Evolutionary conservation across 176 grass and related monocot genomes (phyloP), one percentile per base, ranked within the genome.

Genomic region (Saccharum spontaneum): DNA sequence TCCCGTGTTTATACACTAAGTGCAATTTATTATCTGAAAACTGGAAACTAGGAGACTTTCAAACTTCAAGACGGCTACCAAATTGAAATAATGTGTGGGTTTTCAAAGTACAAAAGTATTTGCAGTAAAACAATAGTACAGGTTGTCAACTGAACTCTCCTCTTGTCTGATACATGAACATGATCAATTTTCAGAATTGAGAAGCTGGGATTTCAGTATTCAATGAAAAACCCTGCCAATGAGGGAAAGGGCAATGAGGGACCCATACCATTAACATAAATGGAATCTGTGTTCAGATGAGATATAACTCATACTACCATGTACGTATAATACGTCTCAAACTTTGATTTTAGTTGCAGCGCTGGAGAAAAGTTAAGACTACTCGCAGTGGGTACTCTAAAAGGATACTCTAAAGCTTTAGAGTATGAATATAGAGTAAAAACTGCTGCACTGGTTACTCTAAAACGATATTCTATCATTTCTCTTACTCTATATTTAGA

Each of bases 221-320:
- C 69, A 59, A 59, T 75, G 3, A 67, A 84, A 28, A 84, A 79
- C 24, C 6, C 59, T 37, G 57, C 2, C 14, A 17, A 12, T 39
- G 26, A 41, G 49, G 49, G 67, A 1, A 46, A 12, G 3, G 12
- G 1, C 10, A 6, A 49, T 6, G 1, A 55, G 36, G 12, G 34
- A 40, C 33, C 13, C 10, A 36, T 37, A 10, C 6, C 31, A 2
- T 7, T 17, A 54, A 65, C 71, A 54, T 59, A 38, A 82, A 46
- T 46, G 10, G 54, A 41, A 46, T 65, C 8, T 39, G 69, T 61
- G 40, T 73, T 88, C 18, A 28, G 7, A 83, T 88, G 3, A 22
- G 23, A 73, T 18, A 83, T 14, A 49, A 22, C 8, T 44, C 46
- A 49, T 50, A 20, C 18, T 33, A 10, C 61, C 23, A 45, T 20